Evolutionary conservation across 306 rosid species (phyloP), one percentile per base, ranked within the genome.

Genomic region (Cucurbita moschata): DNA sequence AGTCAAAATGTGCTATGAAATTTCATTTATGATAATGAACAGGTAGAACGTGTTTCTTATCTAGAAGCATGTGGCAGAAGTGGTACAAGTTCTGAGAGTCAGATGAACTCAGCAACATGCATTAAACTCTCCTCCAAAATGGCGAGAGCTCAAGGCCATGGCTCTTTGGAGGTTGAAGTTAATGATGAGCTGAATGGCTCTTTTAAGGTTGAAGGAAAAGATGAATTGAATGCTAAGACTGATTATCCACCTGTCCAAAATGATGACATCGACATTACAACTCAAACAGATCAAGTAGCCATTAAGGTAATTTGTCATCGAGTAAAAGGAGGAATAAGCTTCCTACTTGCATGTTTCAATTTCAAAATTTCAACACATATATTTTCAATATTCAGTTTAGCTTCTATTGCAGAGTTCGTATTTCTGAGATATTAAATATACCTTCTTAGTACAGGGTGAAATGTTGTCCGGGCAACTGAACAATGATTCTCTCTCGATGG

Each of bases 41-140:
- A 93, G 98, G 96, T 93, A 79, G 97, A 93, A 79, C 79, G 52
- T 72, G 66, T 93, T 83, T 87, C 90, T 83, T 87, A 75, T 76
- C 62, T 90, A 73, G 86, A 79, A 78, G 77, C 87, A 76, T 82
- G 74, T 58, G 72, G 76, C 47, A 81, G 71, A 78, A 72, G 55
- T 37, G 81, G 77, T 71, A 78, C 46, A 23, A 62, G 38, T 66
- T 44, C 51, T 78, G 81, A 77, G 75, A 80, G 75, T 78, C 79
- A 77, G 76, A 66, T 77, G 55, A 74, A 26, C 51, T 56, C 58
- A 46, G 14, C 79, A 9, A 72, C 35, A 55, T 50, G 68, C n/a
- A 44, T n/a, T 72, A 78, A 74, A 71, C 64, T 64, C 39, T 77
- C 83, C n/a, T 76, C 82, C 54, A 52, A 57, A 61, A 54, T 49